These are phyloP conservation scores for Penicillium oxalicum DNA, from an alignment of 2,329 filamentous ascomycete species.

Conservation along the genomic window DNA sequence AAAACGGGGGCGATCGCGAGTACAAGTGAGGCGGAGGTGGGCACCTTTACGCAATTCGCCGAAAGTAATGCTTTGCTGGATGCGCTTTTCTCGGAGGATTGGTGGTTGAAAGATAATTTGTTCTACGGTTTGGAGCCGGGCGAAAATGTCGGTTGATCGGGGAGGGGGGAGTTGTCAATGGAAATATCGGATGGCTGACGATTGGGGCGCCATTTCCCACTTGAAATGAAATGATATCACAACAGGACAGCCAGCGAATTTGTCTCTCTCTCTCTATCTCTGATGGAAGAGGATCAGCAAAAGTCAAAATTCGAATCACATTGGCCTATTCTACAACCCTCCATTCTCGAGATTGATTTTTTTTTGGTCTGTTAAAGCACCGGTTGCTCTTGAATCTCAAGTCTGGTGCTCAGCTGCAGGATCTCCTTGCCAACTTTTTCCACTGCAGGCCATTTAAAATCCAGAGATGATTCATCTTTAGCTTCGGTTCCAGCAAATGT, in stretches of 20 bases:
- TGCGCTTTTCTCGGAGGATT: constrained; percentile 3
- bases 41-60: not conserved
- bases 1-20: not conserved
- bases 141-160: not conserved
- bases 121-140: not conserved
- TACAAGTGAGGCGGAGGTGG: not conserved
- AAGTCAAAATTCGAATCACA: too few species aligned
- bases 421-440: constrained; percentile 5
- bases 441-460: not conserved
- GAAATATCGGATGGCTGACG: not conserved
- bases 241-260: too few species aligned
- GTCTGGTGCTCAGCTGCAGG: constrained; percentile 1
- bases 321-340: too few species aligned
- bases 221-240: too few species aligned
- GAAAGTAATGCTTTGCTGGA: not conserved
- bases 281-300: not conserved
- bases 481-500: not conserved
- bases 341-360: too few species aligned
- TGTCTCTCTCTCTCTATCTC: too few species aligned
- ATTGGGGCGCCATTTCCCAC: too few species aligned
- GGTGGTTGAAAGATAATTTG: constrained; percentile 1
- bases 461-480: not conserved
- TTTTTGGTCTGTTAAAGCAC: not conserved
- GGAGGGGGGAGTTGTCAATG: not conserved
- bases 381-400: constrained; percentile 5